phyloP scores from a whole-genome alignment of 441 rosid species.

The Metrosideros polymorpha region DNA sequence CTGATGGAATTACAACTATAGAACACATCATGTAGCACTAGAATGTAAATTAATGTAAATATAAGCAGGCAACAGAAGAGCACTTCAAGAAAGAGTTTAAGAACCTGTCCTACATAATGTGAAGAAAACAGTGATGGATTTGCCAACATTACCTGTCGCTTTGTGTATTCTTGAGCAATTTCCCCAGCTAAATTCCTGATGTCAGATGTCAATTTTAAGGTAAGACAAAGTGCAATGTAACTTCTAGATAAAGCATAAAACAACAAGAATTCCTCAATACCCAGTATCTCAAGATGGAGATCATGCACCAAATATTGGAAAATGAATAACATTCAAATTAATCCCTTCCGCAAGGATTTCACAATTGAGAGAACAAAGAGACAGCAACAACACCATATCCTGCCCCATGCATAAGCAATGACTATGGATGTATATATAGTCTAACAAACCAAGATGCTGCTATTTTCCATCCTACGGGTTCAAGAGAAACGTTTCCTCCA shows the following conservation, averaged over 20 bases:
- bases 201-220: not conserved
- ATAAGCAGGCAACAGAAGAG: not conserved
- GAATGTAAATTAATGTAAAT: not conserved
- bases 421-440: not conserved
- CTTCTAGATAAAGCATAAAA: not conserved
- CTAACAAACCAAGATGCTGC: not conserved
- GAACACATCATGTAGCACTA: not conserved
- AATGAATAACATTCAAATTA: not conserved
- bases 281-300: not conserved
- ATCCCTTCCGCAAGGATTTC: not conserved
- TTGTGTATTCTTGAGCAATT: slow-evolving; percentile 66
- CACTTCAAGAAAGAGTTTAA: not conserved
- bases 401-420: not conserved
- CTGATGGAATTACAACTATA: not conserved
- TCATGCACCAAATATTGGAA: not conserved
- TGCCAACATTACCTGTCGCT: slow-evolving; percentile 46
- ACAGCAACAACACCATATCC: not conserved
- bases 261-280: not conserved
- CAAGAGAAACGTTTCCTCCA: not conserved
- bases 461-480: not conserved
- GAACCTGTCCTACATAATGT: not conserved
- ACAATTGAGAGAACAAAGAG: not conserved
- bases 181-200: slow-evolving; percentile 88
- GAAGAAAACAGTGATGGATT: not conserved
- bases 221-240: not conserved